Percentiles rank a stretch among this genome's conserved stretches.
Evolutionary conservation across 176 grass and related monocot species (phyloP).

Genomic region (Carex cristatella): DNA sequence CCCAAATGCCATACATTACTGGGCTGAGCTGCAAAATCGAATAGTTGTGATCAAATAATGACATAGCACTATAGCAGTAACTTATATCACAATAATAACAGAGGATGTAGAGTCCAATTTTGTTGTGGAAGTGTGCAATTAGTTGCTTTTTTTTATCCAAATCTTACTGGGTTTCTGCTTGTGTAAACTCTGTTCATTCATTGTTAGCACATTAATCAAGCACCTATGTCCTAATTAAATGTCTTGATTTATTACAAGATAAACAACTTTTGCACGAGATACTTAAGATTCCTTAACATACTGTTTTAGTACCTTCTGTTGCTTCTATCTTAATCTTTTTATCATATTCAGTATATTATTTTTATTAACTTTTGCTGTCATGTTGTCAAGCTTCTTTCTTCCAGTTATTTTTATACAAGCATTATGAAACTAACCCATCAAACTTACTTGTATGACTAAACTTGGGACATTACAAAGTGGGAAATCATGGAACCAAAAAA

Average conservation of each 20-base stretch:
- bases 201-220: not conserved
- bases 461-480: slow-evolving; percentile 2
- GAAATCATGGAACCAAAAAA: not conserved
- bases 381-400: not conserved
- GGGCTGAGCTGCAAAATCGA: not conserved
- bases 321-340: not conserved
- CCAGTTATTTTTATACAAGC: not conserved
- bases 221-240: not conserved
- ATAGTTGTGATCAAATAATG: no score
- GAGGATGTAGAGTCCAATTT: not conserved
- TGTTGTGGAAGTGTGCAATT: not conserved
- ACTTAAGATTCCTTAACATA: not conserved
- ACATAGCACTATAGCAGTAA: no score
- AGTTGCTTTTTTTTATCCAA: not conserved
- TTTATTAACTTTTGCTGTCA: not conserved
- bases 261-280: not conserved
- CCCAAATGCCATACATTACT: not conserved
- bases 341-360: not conserved
- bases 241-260: not conserved
- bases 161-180: not conserved
- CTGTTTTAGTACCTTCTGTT: not conserved
- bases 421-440: not conserved
- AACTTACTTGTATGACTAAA: not conserved
- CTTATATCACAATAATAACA: no score
- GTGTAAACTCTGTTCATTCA: not conserved